Percentiles rank a stretch among this genome's conserved stretches.
Conservation (phyloP, 306 rosid species). For the Rosa lucieae region DNA sequence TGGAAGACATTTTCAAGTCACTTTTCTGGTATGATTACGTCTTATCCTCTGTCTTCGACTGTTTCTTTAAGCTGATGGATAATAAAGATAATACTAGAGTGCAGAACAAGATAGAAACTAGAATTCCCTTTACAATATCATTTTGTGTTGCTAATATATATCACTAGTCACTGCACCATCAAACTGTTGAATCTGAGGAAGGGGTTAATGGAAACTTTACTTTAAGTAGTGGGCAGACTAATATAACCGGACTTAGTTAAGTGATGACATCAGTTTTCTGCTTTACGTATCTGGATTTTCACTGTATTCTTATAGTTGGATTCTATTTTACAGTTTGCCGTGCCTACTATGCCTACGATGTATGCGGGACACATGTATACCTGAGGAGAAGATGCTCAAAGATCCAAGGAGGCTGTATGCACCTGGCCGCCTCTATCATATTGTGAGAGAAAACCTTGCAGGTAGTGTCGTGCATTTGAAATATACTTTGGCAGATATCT, state of each 20-base stretch:
- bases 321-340: constrained; percentile 66
- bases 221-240: neutral
- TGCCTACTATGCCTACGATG: constrained; percentile 79
- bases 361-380: constrained; percentile 81
- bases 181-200: neutral
- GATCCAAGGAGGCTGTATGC: constrained; percentile 98
- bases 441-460: constrained; percentile 87
- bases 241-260: neutral
- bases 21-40: constrained; percentile 70
- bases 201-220: neutral
- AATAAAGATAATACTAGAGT: neutral
- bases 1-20: constrained; percentile 97
- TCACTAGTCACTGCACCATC: neutral
- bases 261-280: neutral
- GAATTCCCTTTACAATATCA: neutral
- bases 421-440: constrained; percentile 94
- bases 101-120: neutral
- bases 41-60: constrained; percentile 2
- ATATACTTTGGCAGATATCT: constrained; percentile 10
- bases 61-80: neutral
- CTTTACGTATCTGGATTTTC: neutral
- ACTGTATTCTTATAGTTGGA: constrained; percentile 11
- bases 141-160: neutral
- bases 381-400: constrained; percentile 80
- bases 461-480: constrained; percentile 41